Evolutionary conservation across 2,329 filamentous ascomycete species (phyloP).

Genomic region (Botrytis galanthina): DNA sequence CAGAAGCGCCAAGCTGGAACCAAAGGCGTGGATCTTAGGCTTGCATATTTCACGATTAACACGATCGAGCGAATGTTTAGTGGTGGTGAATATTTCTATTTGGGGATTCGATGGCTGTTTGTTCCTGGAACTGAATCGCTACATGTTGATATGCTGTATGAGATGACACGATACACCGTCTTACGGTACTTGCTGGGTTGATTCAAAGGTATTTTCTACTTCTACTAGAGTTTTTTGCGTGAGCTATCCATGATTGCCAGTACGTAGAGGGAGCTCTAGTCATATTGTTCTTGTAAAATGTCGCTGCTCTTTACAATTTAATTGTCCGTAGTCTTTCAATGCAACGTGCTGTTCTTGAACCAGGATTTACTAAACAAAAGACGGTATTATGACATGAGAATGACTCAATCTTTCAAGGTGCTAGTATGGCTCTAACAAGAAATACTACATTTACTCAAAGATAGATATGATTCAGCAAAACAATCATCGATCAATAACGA

Average conservation of each 20-base stretch:
- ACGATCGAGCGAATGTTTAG: background rate
- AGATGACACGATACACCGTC: background rate
- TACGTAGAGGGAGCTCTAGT: background rate
- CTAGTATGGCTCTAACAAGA: background rate
- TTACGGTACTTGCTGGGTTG: background rate
- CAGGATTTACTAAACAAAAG: background rate
- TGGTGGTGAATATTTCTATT: background rate
- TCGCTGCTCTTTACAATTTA: rapidly evolving
- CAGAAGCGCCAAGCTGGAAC: constrained; percentile 9
- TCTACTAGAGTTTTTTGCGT: background rate
- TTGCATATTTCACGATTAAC: background rate
- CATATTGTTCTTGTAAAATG: background rate
- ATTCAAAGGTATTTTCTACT: background rate
- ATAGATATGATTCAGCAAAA: background rate
- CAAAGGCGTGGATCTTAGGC: background rate
- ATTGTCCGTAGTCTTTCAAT: background rate
- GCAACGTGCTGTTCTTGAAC: background rate
- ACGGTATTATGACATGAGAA: background rate
- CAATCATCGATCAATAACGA: background rate
- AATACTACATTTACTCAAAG: background rate
- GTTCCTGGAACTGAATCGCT: background rate
- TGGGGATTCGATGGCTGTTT: background rate
- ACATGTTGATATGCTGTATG: background rate
- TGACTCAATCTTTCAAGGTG: background rate
- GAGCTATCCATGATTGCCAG: background rate